phyloP scores from a whole-genome alignment of 1,284 basidiomycete species.

The Malassezia cuniculi region DNA sequence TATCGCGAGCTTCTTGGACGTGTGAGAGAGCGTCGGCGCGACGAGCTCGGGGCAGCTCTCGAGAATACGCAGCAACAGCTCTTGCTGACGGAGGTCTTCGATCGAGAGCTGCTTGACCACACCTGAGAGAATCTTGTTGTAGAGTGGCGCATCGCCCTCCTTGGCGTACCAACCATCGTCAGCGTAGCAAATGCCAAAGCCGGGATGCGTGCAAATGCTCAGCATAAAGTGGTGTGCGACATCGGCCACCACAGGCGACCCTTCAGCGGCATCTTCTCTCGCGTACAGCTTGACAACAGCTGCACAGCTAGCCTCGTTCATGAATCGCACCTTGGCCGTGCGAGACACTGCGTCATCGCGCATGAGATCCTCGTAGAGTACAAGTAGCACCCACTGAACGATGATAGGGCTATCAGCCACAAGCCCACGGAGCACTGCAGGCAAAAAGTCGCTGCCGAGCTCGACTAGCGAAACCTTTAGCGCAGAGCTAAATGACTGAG shows the following conservation, averaged over 20 bases:
- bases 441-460: conserved; percentile 24
- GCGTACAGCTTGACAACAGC: conserved; percentile 29
- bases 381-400: conserved; percentile 26
- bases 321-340: conserved; percentile 25
- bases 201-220: conserved; percentile 69
- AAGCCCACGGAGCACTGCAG: conserved; percentile 19
- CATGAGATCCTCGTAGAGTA: conserved; percentile 33
- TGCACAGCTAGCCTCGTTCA: conserved; percentile 32
- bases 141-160: conserved; percentile 47
- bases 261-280: conserved; percentile 27
- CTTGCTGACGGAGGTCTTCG: conserved; percentile 72
- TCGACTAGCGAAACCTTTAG: conserved; percentile 22
- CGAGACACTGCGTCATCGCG: conserved; percentile 27
- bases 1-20: conserved; percentile 56
- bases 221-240: conserved; percentile 75
- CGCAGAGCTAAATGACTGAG: conserved; percentile 20
- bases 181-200: conserved; percentile 71
- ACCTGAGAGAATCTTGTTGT: conserved; percentile 73
- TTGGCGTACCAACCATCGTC: conserved; percentile 80
- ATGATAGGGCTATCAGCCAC: conserved; percentile 25
- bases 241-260: conserved; percentile 56
- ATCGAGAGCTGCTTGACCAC: conserved; percentile 62
- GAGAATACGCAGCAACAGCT: conserved; percentile 66
- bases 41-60: conserved; percentile 73
- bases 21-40: conserved; percentile 51